phyloP scores from a whole-genome alignment of 2,329 filamentous ascomycete species.

The Aspergillus ustus region DNA sequence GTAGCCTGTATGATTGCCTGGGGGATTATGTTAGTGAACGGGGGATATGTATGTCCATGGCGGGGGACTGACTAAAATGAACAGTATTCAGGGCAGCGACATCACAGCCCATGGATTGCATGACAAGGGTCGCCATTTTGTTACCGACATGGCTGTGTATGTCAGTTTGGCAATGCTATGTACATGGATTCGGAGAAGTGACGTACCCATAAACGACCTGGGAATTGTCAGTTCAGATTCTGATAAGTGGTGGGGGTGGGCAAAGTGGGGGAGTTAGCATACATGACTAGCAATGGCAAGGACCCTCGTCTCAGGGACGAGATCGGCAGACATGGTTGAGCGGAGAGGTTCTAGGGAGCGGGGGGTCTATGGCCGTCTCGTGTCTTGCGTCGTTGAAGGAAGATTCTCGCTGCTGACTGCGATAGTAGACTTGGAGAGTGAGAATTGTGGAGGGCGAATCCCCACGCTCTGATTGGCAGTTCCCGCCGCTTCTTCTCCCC shows the following conservation, averaged over 20 bases:
- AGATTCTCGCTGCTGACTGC: neutral
- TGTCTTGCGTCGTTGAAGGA: constrained; percentile 9
- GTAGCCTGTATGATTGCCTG: constrained; percentile 96
- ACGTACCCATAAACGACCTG: constrained; percentile 43
- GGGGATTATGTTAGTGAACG: constrained; percentile 5
- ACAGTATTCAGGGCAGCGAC: constrained; percentile 95
- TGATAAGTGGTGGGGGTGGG: constrained; percentile 3
- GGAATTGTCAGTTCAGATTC: constrained; percentile 3
- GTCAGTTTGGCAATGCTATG: constrained; percentile 12
- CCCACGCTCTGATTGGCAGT: constrained; percentile 9
- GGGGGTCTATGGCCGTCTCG: neutral
- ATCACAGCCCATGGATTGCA: constrained; percentile 92
- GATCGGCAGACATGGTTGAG: constrained; percentile 39
- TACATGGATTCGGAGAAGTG: neutral
- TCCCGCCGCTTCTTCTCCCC: neutral
- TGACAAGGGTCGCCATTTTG: constrained; percentile 92
- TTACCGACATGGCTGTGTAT: constrained; percentile 86
- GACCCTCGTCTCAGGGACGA: constrained; percentile 68
- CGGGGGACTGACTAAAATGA: constrained; percentile 77
- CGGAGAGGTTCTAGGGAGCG: constrained; percentile 3
- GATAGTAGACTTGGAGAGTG: constrained; percentile 1
- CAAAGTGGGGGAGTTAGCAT: constrained; percentile 36
- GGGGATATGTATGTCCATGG: neutral
- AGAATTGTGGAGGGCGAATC: constrained; percentile 9
- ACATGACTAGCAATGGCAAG: constrained; percentile 95